Conservation (phyloP, 75 land plant genomes). For the Selaginella tamariscina region DNA sequence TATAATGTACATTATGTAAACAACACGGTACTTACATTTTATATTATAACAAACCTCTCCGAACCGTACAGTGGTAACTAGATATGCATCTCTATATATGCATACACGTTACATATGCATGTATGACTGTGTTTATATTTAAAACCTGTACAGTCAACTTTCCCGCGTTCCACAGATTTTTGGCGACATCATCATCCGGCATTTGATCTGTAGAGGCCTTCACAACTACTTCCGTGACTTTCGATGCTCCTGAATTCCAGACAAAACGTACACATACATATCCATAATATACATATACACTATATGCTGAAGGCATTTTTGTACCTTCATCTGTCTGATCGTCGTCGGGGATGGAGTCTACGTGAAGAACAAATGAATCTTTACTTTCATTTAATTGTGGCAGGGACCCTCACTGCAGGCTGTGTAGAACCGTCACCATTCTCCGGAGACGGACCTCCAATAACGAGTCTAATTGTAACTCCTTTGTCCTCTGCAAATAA, state of each 20-base stretch:
- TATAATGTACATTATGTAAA: no score
- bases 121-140: no score
- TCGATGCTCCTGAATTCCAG: constrained; percentile 17
- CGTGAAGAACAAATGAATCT: constrained; percentile 52
- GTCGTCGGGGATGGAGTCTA: constrained; percentile 28
- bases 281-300: no score
- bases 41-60: no score
- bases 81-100: no score
- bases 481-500: constrained; percentile 15
- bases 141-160: not conserved
- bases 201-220: constrained; percentile 28
- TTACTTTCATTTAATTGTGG: constrained; percentile 43
- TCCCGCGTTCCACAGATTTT: constrained; percentile 19
- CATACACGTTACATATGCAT: no score
- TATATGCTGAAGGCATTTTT: not conserved
- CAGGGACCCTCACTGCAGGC: constrained; percentile 51
- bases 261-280: constrained; percentile 1
- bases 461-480: constrained; percentile 39
- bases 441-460: constrained; percentile 58
- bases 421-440: constrained; percentile 41
- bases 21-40: no score
- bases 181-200: constrained; percentile 24
- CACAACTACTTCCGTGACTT: constrained; percentile 39
- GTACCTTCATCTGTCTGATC: not conserved
- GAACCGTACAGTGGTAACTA: no score